Evolutionary conservation across 345 rosid genomes (phyloP).

Genomic region (Eucalyptus leucophloia): DNA sequence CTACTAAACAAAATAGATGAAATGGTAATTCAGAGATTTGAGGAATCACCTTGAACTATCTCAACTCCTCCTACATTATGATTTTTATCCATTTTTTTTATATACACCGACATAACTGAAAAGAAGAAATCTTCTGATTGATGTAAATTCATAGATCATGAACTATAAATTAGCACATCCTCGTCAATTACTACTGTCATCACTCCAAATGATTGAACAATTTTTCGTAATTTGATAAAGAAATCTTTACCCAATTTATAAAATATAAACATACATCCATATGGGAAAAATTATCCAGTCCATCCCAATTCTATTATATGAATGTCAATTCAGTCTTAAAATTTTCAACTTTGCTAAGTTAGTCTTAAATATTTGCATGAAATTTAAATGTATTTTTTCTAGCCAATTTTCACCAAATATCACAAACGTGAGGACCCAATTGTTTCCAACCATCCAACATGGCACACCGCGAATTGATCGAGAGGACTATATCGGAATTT

Average conservation of each 20-base stretch:
- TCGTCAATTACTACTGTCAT: not conserved
- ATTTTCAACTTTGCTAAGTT: not conserved
- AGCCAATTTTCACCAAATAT: fast-evolving
- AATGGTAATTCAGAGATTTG: not conserved
- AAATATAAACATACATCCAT: not conserved
- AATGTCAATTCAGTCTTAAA: not conserved
- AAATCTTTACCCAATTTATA: not conserved
- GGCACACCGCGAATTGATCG: fast-evolving
- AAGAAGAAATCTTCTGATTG: not conserved
- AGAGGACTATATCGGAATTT: fast-evolving
- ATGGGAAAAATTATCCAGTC: not conserved
- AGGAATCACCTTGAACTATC: not conserved
- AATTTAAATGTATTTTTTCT: fast-evolving
- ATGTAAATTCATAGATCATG: not conserved
- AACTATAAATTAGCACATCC: not conserved
- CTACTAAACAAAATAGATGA: not conserved
- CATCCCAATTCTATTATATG: fast-evolving
- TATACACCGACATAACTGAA: not conserved
- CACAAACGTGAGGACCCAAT: too few relatives aligned
- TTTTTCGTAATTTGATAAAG: not conserved
- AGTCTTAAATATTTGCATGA: not conserved
- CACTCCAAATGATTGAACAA: not conserved
- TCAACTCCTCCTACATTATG: not conserved
- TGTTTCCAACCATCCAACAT: fast-evolving
- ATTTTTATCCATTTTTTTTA: not conserved